Evolutionary conservation across 2,329 filamentous ascomycete species (phyloP).

Genomic region (Teratosphaeriaceae sp.): DNA sequence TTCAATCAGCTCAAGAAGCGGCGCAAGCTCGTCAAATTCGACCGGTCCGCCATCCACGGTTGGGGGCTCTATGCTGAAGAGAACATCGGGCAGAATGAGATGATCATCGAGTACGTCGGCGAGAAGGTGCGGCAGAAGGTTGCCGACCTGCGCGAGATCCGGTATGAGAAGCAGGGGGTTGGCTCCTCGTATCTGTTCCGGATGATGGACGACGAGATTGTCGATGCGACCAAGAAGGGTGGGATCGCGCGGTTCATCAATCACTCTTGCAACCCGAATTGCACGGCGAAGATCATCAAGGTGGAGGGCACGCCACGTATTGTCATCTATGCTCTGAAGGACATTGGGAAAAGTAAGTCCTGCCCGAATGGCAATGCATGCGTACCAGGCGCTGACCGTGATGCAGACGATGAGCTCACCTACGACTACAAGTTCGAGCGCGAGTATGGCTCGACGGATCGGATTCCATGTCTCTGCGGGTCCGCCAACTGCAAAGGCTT

Average conservation of each 20-base stretch:
- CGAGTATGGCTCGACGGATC: constrained; percentile 88
- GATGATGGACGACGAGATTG: constrained; percentile 95
- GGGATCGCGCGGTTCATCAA: constrained; percentile 99
- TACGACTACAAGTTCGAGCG: constrained; percentile 99
- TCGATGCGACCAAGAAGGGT: constrained; percentile 97
- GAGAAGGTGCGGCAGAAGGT: constrained; percentile 96
- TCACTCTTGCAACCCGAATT: constrained; percentile 96
- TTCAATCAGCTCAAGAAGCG: constrained; percentile 99
- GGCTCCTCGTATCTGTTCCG: constrained; percentile 97
- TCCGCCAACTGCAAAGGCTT: constrained; percentile 97
- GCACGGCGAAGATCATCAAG: constrained; percentile 98
- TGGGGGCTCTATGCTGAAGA: constrained; percentile 98
- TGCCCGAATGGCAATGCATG: too few relatives aligned
- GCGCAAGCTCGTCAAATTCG: constrained; percentile 98
- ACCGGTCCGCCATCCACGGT: constrained; percentile 94
- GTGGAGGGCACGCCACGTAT: constrained; percentile 97
- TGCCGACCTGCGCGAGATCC: constrained; percentile 87
- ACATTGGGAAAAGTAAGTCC: constrained; percentile 82
- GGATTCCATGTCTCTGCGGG: constrained; percentile 94
- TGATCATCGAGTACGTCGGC: constrained; percentile 99
- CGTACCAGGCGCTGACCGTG: constrained; percentile 6
- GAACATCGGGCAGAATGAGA: constrained; percentile 93
- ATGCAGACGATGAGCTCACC: constrained; percentile 89
- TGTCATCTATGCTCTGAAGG: constrained; percentile 94
- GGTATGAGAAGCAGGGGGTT: constrained; percentile 92